Conservation (phyloP, 78 protist genomes). For the Dictyostelium capitatum region DNA sequence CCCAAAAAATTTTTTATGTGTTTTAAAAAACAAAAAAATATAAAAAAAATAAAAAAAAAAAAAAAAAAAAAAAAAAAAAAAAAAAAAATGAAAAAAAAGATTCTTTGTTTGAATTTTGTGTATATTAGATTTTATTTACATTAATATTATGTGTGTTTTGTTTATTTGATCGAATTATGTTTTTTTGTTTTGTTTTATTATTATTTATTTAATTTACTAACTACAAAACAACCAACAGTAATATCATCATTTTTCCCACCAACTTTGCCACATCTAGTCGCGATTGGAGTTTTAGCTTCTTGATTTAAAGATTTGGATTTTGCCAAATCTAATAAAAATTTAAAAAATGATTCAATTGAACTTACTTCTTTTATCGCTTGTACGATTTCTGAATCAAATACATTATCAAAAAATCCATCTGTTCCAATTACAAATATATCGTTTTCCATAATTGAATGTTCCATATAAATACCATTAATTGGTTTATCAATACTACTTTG, state of each 20-base stretch:
- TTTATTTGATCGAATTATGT: too few species aligned
- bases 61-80: background rate
- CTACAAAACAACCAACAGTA: conserved; percentile 68
- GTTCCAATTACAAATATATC: conserved; percentile 83
- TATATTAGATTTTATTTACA: too few species aligned
- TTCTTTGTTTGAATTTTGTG: too few species aligned
- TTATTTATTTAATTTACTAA: background rate
- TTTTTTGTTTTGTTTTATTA: too few species aligned
- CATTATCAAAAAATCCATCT: conserved; percentile 81
- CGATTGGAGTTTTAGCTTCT: conserved; percentile 26
- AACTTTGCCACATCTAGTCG: background rate
- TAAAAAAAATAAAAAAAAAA: too few species aligned
- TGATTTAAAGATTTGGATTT: conserved; percentile 43
- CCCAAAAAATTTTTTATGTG: too few species aligned
- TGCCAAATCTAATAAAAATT: conserved; percentile 40
- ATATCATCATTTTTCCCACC: conserved; percentile 79
- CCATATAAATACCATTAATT: conserved; percentile 45
- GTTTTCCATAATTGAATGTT: conserved; percentile 45
- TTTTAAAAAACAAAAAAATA: background rate
- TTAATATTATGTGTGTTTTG: too few species aligned
- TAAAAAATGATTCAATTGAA: conserved; percentile 50
- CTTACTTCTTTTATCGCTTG: conserved; percentile 40
- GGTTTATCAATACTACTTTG: conserved; percentile 54
- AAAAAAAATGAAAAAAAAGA: background rate
- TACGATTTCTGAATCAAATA: conserved; percentile 56